Evolutionary conservation across 2,329 filamentous ascomycete species (phyloP).

Genomic region (Cladosporium velox): DNA sequence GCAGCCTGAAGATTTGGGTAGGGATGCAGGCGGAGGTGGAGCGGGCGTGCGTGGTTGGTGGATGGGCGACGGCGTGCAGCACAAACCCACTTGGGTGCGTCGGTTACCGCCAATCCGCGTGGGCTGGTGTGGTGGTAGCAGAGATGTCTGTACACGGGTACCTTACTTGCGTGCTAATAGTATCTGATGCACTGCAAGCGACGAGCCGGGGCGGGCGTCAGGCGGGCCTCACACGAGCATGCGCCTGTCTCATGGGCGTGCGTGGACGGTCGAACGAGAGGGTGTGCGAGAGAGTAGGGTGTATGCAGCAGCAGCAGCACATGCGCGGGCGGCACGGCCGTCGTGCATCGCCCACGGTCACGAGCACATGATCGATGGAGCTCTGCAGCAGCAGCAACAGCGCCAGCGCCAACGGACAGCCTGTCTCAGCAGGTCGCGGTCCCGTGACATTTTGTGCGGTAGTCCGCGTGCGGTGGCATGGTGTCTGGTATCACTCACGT

Average conservation of each 20-base stretch:
- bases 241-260: background rate
- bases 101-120: constrained; percentile 8
- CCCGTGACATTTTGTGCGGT: background rate
- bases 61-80: background rate
- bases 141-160: constrained; percentile 11
- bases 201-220: constrained; percentile 5
- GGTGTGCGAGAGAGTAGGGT: background rate
- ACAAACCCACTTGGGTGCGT: constrained; percentile 7
- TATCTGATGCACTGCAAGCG: background rate
- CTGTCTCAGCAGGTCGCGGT: background rate
- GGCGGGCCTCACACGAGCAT: constrained; percentile 14
- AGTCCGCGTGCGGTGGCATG: background rate
- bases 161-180: constrained; percentile 9
- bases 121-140: background rate
- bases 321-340: constrained; percentile 3
- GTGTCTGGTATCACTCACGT: background rate
- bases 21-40: constrained; percentile 12
- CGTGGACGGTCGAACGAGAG: background rate
- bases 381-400: background rate
- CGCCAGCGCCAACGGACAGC: background rate
- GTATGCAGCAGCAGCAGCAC: background rate
- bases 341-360: background rate
- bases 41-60: constrained; percentile 6
- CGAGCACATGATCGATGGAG: constrained; percentile 1
- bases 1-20: constrained; percentile 16